Evolutionary conservation across 306 rosid species (phyloP), one percentile per base, ranked within the genome.

Genomic region (Erythrophleum fordii): DNA sequence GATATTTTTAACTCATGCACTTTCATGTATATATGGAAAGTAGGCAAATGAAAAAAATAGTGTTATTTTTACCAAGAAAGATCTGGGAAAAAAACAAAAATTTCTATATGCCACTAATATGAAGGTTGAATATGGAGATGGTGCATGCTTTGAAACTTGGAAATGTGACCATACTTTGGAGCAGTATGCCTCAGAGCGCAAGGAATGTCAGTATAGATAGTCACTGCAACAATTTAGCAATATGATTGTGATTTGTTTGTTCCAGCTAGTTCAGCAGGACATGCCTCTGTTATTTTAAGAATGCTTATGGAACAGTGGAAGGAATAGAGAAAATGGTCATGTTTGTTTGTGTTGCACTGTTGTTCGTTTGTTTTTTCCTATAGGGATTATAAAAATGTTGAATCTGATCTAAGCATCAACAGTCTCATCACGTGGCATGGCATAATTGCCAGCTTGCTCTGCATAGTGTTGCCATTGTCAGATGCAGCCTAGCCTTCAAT

Each of bases 381-480:
- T 6, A 8, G 52, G n/a, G 9, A n/a, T 68, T 74, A 67, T 22
- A 74, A 60, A 80, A 80, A 25, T 76, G 56, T 44, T 22, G n/a
- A 71, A 75, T 80, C 76, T 41, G 55, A 53, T 72, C 37, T n/a
- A 55, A 39, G 46, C 62, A 69, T 22, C 60, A 37, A 55, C 69
- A 55, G 25, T 76, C 41, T 42, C 66, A 41, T 83, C 85, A 80
- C 80, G 78, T 86, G 83, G 79, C 82, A 79, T 65, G 67, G 73
- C 83, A 75, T 83, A 18, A 80, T 52, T 80, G 87, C 81, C 87
- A 80, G 81, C 89, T 83, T 83, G 76, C 68, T 77, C 52, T 83
- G 75, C 61, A 34, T 71, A 56, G 59, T 46, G 76, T 52, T 81
- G 88, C 84, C 73, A 75, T 76, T 52, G 58, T 79, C 73, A 28